Base-by-base conservation (phyloP, 148 eudicot species). In the Cornus suecica region DNA sequence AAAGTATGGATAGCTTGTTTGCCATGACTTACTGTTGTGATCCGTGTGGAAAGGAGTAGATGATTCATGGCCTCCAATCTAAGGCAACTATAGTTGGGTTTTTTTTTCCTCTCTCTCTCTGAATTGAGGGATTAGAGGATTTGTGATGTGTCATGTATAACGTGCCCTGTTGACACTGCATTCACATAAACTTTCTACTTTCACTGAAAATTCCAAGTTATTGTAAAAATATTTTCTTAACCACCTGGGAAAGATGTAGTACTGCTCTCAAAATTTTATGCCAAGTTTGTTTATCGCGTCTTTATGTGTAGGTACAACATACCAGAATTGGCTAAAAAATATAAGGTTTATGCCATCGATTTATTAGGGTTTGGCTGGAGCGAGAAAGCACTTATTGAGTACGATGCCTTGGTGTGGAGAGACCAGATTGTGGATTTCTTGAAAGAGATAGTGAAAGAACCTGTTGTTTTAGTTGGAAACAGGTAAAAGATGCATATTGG, bases 291-390 rank as follows among this genome's bases (percentile, higher is more conserved):
- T 48, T 31, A 66, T 68, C 60, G 78, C 64, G 34, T 77, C 15
- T 51, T 52, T 37, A 61, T 48, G 9, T 76, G 41, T 81, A 95
- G 99, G 90, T 96, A 96, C 83, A 93, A 93, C 81, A 90, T 96
- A 88, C 98, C 98, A 42, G 99, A 90, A 82, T 84, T 96, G 87
- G 94, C 99, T 63, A 93, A 96, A 85, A 87, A 68, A 15, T 96
- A 96, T 83, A 91, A 91, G 87, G 98, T 93, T 69, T 96, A 91
- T 79, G 99, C 99, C 23, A 23, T 96, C 45, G 99, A 96, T 83
- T 90, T 96, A 84, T 78, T 96, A 56, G 99, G 99, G 48, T 96
- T 96, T 80, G 99, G 99, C 63, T 93, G 97, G 99, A 96, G 99
- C 78, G 99, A 96, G 79, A 96, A 96, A 86, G 98, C 99, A 65